Conservation (phyloP, 2,329 filamentous ascomycete species). For the Monilinia fructicola region DNA sequence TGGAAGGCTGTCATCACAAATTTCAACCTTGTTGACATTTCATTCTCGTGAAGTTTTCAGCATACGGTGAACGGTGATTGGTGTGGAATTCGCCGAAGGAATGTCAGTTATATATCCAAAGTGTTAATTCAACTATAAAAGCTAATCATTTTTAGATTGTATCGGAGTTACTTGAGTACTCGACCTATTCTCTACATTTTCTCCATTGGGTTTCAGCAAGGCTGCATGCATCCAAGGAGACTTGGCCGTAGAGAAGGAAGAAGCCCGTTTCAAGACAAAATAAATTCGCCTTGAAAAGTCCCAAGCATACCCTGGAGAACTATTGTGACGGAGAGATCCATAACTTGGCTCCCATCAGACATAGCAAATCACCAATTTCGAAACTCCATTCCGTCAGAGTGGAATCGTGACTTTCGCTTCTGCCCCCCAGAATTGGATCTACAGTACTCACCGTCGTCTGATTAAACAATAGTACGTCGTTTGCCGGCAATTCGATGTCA, state of each 20-base stretch:
- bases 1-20: neutral
- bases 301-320: neutral
- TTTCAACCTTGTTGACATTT: neutral
- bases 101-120: neutral
- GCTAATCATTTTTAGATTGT: neutral
- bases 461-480: neutral
- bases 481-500: neutral
- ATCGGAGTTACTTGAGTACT: neutral
- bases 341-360: neutral
- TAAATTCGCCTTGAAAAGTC: neutral
- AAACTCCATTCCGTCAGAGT: neutral
- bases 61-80: neutral
- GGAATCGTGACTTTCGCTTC: neutral
- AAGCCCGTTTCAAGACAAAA: neutral
- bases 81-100: neutral
- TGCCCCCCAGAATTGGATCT: neutral
- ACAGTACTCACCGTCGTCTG: neutral
- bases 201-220: conserved; percentile 9
- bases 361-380: neutral
- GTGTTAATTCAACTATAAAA: no score
- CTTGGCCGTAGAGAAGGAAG: neutral
- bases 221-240: conserved; percentile 6
- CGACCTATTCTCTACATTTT: neutral
- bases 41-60: neutral
- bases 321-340: neutral